phyloP scores from a whole-genome alignment of 2,329 filamentous ascomycete genomes.

The Hymenoscyphus fraxineus region DNA sequence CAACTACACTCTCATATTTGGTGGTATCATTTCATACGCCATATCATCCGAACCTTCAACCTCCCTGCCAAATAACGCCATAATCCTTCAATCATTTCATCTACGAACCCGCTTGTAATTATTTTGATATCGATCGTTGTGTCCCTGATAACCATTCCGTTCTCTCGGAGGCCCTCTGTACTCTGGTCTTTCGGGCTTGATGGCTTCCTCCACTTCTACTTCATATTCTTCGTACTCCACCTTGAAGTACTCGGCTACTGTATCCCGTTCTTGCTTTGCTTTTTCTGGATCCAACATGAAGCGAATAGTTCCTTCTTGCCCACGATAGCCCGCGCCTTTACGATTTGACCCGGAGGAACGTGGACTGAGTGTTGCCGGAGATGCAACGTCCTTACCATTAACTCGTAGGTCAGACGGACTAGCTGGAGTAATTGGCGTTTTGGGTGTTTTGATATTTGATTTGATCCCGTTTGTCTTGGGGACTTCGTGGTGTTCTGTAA shows the following conservation, averaged over 20 bases:
- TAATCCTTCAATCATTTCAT: not conserved
- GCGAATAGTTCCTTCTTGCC: slow-evolving; percentile 71
- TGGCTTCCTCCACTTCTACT: slow-evolving; percentile 67
- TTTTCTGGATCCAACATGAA: slow-evolving; percentile 83
- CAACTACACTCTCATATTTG: not conserved
- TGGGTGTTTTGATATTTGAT: slow-evolving; percentile 36
- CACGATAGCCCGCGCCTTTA: slow-evolving; percentile 25
- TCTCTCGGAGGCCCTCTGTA: slow-evolving; percentile 7
- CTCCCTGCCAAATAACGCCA: not conserved
- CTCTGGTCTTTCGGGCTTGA: slow-evolving; percentile 23
- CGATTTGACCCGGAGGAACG: slow-evolving; percentile 30
- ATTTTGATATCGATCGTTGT: slow-evolving; percentile 11
- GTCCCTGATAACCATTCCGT: slow-evolving; percentile 9
- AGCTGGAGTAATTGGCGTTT: slow-evolving; percentile 34
- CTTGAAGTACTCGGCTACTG: slow-evolving; percentile 65
- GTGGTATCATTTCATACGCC: slow-evolving; percentile 10
- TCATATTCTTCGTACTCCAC: slow-evolving; percentile 75
- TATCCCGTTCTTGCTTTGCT: slow-evolving; percentile 66
- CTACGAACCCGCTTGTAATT: slow-evolving; percentile 10
- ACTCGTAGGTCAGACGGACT: slow-evolving; percentile 33
- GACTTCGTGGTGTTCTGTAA: slow-evolving; percentile 54
- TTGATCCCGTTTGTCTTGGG: slow-evolving; percentile 33
- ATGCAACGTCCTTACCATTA: slow-evolving; percentile 31
- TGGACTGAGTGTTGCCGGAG: slow-evolving; percentile 33
- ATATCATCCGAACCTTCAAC: not conserved